Base-by-base conservation (phyloP, 1,284 basidiomycete species). In the Cryptococcus wingfieldii region DNA sequence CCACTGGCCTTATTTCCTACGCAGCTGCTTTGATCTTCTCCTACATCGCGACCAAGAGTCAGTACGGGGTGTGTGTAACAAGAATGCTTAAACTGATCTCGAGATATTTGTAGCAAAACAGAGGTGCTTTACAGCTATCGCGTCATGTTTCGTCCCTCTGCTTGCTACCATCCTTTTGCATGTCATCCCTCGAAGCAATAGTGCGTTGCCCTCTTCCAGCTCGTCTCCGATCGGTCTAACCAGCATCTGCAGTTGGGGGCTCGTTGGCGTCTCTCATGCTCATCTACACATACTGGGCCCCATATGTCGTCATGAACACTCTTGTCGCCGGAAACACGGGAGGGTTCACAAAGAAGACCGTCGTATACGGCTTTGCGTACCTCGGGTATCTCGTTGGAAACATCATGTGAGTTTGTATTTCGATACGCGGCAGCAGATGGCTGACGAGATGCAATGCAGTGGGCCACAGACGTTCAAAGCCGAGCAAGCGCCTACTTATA, bases 1-100 rank as follows among this genome's bases (percentile, higher is more conserved):
- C 69, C 1, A 74, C 70, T 5, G 71, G 69, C 31, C 52, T 71
- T 13, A 61, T 73, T 38, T 60, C 57, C 9, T 71, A 67, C 70
- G 53, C 68, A 5, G 42, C 60, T 5, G 62, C 67, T 0, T 54
- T 73, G 34, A 13, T 66, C 34, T 62, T 67, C 47, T 54, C 63
- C 5, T 59, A 45, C 38, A 49, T 67, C 14, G 66, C 64, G 0
- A 54, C 54, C 45, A 64, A 66, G 53, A 64, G 38, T 43, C 5
- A 43, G 38, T 28, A 38, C 50, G 2, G 38, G 43, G 31, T 48
- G 14, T 42, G 6, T 6, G 31, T 10, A 6, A 34, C 6, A 34
- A 10, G 31, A 10, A 10, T 2, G 31, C 31, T 34, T 8, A 2
- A 42, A 16, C 41, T 42, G 41, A 42, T 46, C 46, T 54, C 39